A percentile compares a stretch with the other conserved stretches of the same genome.
These are phyloP conservation scores for Amanita brunnescens DNA, from an alignment of 768 basidiomycete species.

Conservation along the genomic window DNA sequence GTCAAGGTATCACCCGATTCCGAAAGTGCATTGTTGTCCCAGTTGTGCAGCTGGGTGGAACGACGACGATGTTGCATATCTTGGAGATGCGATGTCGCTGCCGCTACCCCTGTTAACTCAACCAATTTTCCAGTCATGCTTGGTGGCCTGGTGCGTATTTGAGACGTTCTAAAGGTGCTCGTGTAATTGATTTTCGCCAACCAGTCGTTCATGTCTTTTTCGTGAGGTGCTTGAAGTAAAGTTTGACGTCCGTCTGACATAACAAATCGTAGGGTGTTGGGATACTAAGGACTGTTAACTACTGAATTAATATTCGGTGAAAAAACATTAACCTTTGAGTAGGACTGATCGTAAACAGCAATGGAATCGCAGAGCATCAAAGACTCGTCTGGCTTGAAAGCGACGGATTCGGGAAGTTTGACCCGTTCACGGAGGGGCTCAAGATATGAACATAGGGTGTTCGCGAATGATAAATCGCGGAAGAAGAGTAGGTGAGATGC, in stretches of 20 bases:
- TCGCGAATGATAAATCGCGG: constrained; percentile 57
- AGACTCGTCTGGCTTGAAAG: constrained; percentile 78
- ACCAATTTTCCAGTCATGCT: constrained; percentile 64
- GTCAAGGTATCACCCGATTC: constrained; percentile 36
- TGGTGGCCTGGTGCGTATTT: constrained; percentile 70
- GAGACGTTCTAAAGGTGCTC: constrained; percentile 80
- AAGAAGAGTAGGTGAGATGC: constrained; percentile 89
- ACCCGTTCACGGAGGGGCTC: constrained; percentile 23
- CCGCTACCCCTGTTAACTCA: constrained; percentile 75
- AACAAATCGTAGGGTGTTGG: constrained; percentile 68
- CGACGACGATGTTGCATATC: constrained; percentile 42
- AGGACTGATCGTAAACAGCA: constrained; percentile 72
- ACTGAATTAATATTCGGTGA: constrained; percentile 1
- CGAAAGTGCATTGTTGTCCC: constrained; percentile 34
- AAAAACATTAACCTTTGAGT: constrained; percentile 52
- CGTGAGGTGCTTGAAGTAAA: constrained; percentile 65
- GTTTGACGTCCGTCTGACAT: constrained; percentile 73
- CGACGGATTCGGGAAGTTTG: constrained; percentile 28
- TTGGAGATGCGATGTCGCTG: constrained; percentile 76
- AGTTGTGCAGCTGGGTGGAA: constrained; percentile 20
- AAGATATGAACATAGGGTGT: constrained; percentile 35
- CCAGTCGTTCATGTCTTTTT: constrained; percentile 81
- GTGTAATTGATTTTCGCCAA: constrained; percentile 91
- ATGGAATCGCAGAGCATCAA: constrained; percentile 69
- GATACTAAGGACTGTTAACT: constrained; percentile 34